These are phyloP conservation scores for Passiflora organensis DNA, from an alignment of 345 rosid genomes.

Conservation along the genomic window DNA sequence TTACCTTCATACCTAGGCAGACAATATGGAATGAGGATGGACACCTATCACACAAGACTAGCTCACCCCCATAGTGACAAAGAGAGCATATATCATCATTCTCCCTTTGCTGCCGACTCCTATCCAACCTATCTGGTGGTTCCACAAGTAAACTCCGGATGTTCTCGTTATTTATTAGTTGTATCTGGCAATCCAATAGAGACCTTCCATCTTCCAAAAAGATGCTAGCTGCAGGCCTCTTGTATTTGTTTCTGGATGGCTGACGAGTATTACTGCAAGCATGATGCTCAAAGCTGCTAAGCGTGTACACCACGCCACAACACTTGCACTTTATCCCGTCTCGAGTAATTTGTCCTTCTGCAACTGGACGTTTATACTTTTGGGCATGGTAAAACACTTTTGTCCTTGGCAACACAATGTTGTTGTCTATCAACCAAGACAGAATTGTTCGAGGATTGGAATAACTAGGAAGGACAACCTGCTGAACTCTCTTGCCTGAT, in stretches of 20 bases:
- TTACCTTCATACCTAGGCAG: constrained; percentile 59
- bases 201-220: constrained; percentile 76
- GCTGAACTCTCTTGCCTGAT: constrained; percentile 49
- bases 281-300: constrained; percentile 53
- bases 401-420: constrained; percentile 52
- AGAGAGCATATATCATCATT: constrained; percentile 63
- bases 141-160: constrained; percentile 19
- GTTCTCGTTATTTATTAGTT: constrained; percentile 23
- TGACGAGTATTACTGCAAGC: constrained; percentile 32
- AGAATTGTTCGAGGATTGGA: constrained; percentile 47
- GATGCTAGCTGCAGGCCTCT: constrained; percentile 49
- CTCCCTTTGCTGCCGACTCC: constrained; percentile 28
- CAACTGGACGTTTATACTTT: constrained; percentile 23
- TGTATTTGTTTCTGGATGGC: constrained; percentile 36
- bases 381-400: constrained; percentile 37
- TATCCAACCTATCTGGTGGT: constrained; percentile 21
- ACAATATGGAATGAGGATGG: constrained; percentile 76
- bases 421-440: constrained; percentile 70
- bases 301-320: constrained; percentile 44
- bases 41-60: constrained; percentile 69
- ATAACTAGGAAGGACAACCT: constrained; percentile 28
- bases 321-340: constrained; percentile 70
- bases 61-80: constrained; percentile 79
- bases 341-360: constrained; percentile 54
- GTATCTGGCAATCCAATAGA: constrained; percentile 53